These are phyloP conservation scores for Ophiosphaerella herpotricha DNA, from an alignment of 2,329 filamentous ascomycete genomes.

Conservation along the genomic window DNA sequence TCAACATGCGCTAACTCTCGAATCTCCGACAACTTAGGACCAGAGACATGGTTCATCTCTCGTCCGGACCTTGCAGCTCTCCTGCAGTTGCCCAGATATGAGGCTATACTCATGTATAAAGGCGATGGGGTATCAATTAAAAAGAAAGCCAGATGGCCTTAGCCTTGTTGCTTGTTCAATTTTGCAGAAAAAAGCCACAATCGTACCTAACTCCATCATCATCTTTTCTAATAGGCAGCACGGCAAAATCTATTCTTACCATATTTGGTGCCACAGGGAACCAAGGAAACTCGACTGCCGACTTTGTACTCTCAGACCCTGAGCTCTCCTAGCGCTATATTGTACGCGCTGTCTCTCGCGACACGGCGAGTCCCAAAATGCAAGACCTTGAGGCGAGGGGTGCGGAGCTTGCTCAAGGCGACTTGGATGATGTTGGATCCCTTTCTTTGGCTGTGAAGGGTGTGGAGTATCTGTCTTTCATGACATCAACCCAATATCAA, in stretches of 20 bases:
- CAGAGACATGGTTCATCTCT: too few species aligned
- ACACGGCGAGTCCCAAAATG: constrained; percentile 50
- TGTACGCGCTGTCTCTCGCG: constrained; percentile 60
- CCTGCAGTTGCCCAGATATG: too few species aligned
- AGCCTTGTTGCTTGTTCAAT: too few species aligned
- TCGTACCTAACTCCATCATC: too few species aligned
- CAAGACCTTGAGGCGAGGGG: constrained; percentile 53
- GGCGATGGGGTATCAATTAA: too few species aligned
- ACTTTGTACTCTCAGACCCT: constrained; percentile 49
- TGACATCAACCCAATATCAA: constrained; percentile 35
- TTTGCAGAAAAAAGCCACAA: too few species aligned
- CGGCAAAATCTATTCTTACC: constrained; percentile 29
- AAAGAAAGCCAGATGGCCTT: too few species aligned
- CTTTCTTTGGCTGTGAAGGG: constrained; percentile 28
- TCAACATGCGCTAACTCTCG: too few species aligned
- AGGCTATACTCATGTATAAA: too few species aligned
- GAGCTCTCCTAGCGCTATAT: constrained; percentile 46
- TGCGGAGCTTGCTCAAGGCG: constrained; percentile 58
- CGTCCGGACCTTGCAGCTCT: too few species aligned
- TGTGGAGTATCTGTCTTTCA: constrained; percentile 31
- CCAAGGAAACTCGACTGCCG: constrained; percentile 63
- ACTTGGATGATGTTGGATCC: constrained; percentile 49
- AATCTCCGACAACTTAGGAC: too few species aligned
- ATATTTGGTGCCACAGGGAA: constrained; percentile 45
- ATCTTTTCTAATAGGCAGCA: neutral